Evolutionary conservation across 2,329 filamentous ascomycete species (phyloP), one percentile per base, ranked within the genome.

Genomic region (Colletotrichum ledebouriae): DNA sequence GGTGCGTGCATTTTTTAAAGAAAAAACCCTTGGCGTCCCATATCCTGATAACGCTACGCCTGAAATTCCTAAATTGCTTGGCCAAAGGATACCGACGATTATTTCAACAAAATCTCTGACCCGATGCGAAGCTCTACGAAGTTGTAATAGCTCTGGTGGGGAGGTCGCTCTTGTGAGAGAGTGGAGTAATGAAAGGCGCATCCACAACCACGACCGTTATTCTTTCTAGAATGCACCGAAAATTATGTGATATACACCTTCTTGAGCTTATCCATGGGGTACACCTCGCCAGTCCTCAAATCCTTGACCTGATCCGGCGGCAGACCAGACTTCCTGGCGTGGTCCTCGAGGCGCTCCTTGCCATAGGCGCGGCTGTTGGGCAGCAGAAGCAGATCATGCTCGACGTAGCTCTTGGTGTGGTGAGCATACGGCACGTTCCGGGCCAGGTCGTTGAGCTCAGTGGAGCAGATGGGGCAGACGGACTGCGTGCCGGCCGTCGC

Each of bases 401-500:
- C 95, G 34, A 98, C 93, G 70, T 94, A 92, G 76, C 94, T 97
- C 84, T 97, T 97, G 34, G 92, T 94, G 78, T 99, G 96, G 75
- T 97, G 92, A 3, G 96, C 96, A 75, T 98, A 98, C 0, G 96
- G 96, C 50, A 99, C 92, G 73, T 91, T 90, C 59, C 91, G 86
- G 2, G 96, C 95, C 39, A 99, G 87, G 75, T 94, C 92, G 78
- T 98, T 98, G 63, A 99, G 87, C 80, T 99, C 96, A 0, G 92
- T 96, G 55, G 92, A 96, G 83, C 96, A 99, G 76, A 99, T 98
- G 3, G 96, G 96, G 74, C 96, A 99, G 47, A 98, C 89, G 56
- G 69, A 67, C 59, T 71, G 71, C 9, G 66, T 69, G 39, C 63
- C 63, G 0, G 69, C 69, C 5, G 66, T 62, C 13, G 70, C 69